Conservation (phyloP, 495 filamentous ascomycete species). For the Aspergillus sclerotiicarbonarius region DNA sequence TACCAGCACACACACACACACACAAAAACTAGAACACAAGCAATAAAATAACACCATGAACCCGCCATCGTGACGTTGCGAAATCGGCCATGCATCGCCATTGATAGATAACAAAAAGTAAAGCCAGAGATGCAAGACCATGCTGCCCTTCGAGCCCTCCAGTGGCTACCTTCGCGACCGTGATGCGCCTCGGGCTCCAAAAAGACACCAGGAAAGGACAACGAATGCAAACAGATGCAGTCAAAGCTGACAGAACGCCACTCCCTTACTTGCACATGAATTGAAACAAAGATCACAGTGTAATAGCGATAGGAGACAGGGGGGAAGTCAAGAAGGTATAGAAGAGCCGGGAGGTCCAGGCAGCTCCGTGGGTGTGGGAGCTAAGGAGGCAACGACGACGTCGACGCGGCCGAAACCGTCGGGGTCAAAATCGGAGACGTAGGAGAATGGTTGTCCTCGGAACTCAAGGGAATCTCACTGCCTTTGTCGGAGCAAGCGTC, state of each 20-base stretch:
- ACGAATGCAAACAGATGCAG: conserved; percentile 6
- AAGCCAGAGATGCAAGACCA: conserved; percentile 6
- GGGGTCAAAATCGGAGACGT: conserved; percentile 40
- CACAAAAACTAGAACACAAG: conserved; percentile 13
- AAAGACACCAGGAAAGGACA: conserved; percentile 8
- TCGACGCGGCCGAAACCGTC: conserved; percentile 40
- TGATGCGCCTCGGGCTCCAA: conserved; percentile 16
- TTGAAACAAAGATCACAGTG: conserved; percentile 3
- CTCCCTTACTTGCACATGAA: conserved; percentile 12
- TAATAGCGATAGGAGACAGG: not conserved
- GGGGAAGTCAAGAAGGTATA: not conserved
- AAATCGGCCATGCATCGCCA: conserved; percentile 13
- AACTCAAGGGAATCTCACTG: conserved; percentile 29
- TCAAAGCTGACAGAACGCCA: conserved; percentile 11
- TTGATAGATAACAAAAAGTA: conserved; percentile 8
- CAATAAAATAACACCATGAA: conserved; percentile 16
- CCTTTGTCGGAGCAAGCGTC: conserved; percentile 29
- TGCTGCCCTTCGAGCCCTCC: conserved; percentile 14
- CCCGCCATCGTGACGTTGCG: conserved; percentile 10
- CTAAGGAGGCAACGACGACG: conserved; percentile 29
- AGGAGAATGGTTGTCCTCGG: conserved; percentile 31
- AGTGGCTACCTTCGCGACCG: conserved; percentile 11
- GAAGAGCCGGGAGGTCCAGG: not conserved
- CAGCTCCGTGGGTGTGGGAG: not conserved
- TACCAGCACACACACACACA: conserved; percentile 5